Conservation (phyloP, 305 asterid species). For the Fraxinus nigra region DNA sequence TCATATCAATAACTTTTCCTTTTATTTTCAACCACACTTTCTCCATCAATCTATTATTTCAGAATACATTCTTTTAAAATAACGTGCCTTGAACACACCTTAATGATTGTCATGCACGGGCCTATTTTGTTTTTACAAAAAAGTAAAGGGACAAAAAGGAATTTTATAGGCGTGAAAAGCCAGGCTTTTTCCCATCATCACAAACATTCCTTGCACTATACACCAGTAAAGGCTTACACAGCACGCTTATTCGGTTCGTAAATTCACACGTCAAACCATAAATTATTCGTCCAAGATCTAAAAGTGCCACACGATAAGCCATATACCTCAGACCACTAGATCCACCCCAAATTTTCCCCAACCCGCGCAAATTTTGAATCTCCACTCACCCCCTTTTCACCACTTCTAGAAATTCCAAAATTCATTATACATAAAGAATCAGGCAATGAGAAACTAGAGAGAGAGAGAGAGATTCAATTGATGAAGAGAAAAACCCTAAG, state of each 20-base stretch:
- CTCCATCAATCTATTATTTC: too few species aligned
- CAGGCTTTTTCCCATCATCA: neutral
- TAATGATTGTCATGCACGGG: too few species aligned
- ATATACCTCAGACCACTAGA: neutral
- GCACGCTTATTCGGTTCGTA: neutral
- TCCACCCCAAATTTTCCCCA: neutral
- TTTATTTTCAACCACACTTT: too few species aligned
- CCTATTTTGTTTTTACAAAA: neutral
- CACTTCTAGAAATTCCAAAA: slow-evolving; percentile 8
- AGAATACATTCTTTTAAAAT: too few species aligned
- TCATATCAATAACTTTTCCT: too few species aligned
- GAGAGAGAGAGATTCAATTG: slow-evolving; percentile 13
- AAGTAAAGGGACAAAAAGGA: neutral
- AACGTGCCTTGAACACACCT: too few species aligned
- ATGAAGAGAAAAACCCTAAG: slow-evolving; percentile 50
- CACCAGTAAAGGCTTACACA: neutral
- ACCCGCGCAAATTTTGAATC: slow-evolving; percentile 49
- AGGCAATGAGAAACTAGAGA: slow-evolving; percentile 4
- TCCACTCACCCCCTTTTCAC: slow-evolving; percentile 13
- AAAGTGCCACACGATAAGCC: neutral
- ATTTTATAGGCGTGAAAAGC: neutral
- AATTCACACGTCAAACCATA: neutral
- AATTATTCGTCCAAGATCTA: neutral
- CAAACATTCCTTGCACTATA: neutral
- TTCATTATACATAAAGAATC: neutral